A percentile compares a stretch with the other conserved stretches of the same genome.
These are phyloP conservation scores for Lecanicillium sp. DNA, from an alignment of 2,329 filamentous ascomycete species.

Conservation along the genomic window DNA sequence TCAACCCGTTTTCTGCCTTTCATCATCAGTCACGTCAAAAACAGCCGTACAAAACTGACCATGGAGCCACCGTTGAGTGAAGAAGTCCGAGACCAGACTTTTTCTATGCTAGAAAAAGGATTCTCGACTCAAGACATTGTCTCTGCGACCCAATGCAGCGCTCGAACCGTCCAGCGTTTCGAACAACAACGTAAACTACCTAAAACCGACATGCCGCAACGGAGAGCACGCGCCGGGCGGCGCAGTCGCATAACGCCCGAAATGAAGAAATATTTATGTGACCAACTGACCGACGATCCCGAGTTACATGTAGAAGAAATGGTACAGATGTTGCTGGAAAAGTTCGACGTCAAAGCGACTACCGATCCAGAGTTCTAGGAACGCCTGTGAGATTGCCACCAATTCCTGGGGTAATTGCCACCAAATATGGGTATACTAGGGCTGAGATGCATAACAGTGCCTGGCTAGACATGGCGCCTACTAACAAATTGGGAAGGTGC, in stretches of 20 bases:
- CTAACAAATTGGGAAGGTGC: too few relatives aligned
- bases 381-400: too few relatives aligned
- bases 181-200: conserved; percentile 1
- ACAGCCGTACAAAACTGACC: neutral
- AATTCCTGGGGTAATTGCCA: too few relatives aligned
- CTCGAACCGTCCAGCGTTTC: neutral
- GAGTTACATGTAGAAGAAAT: conserved; percentile 1
- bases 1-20: too few relatives aligned
- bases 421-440: too few relatives aligned
- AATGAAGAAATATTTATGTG: conserved; percentile 5
- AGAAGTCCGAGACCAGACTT: neutral
- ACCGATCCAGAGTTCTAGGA: too few relatives aligned
- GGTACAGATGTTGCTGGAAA: conserved; percentile 1
- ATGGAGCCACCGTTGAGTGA: neutral
- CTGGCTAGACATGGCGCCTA: too few relatives aligned
- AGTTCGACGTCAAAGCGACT: too few relatives aligned
- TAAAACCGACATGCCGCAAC: conserved; percentile 4
- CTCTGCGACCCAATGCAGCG: neutral
- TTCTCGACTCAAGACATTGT: neutral
- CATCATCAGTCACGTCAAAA: neutral
- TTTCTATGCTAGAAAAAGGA: neutral
- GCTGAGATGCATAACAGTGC: too few relatives aligned
- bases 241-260: conserved; percentile 5
- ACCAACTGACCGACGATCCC: conserved; percentile 2
- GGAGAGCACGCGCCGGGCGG: conserved; percentile 1